Percentiles rank a stretch among this genome's conserved stretches.
Conservation (phyloP, 1,284 basidiomycete species). For the Laetiporus sulphureus region DNA sequence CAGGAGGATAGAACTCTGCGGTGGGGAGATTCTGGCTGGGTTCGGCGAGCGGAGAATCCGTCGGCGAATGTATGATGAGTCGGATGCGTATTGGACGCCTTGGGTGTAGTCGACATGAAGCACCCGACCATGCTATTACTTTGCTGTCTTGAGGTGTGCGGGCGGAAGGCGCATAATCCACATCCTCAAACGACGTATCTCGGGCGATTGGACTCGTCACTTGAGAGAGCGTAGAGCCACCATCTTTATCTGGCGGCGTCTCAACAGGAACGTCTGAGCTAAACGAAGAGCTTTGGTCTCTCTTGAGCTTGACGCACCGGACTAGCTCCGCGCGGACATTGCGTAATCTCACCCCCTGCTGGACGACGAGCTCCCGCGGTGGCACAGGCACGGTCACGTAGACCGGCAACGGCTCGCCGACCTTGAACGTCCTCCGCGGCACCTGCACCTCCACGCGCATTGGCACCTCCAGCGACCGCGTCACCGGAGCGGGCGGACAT, state of each 20-base stretch:
- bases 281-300: slow-evolving; percentile 11
- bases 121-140: slow-evolving; percentile 66
- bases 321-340: slow-evolving; percentile 72
- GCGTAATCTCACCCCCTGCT: slow-evolving; percentile 60
- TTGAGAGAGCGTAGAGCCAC: slow-evolving; percentile 31
- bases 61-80: slow-evolving; percentile 63
- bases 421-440: slow-evolving; percentile 60
- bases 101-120: slow-evolving; percentile 73
- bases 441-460: slow-evolving; percentile 62
- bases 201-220: slow-evolving; percentile 15
- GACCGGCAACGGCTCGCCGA: slow-evolving; percentile 64
- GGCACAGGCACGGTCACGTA: slow-evolving; percentile 76
- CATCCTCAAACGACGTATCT: slow-evolving; percentile 17
- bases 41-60: slow-evolving; percentile 44
- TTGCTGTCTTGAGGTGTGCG: slow-evolving; percentile 28
- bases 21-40: slow-evolving; percentile 31
- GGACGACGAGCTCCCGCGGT: slow-evolving; percentile 51
- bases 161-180: slow-evolving; percentile 9
- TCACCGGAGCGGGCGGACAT: slow-evolving; percentile 52
- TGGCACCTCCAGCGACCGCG: slow-evolving; percentile 49
- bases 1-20: slow-evolving; percentile 38
- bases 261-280: too few relatives aligned
- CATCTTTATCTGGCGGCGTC: slow-evolving; percentile 23
- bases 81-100: slow-evolving; percentile 60
- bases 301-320: slow-evolving; percentile 47